Base-by-base conservation (phyloP, 208 protist species). In the Herpetomonas tarakana region DNA sequence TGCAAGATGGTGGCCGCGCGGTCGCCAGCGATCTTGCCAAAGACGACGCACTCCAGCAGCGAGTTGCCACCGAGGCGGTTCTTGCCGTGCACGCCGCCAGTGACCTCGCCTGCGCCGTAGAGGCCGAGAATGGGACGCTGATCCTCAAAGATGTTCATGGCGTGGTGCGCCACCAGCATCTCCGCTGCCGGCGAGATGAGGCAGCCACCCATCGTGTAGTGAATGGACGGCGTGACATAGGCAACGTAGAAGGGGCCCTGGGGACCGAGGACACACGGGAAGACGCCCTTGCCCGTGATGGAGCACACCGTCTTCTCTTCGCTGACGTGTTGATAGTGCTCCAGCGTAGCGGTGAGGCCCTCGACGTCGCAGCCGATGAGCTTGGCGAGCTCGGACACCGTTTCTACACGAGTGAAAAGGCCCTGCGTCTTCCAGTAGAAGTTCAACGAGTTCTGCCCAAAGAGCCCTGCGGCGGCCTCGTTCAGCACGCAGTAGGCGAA, bases 171-270 rank as follows among this genome's bases (percentile, higher is more conserved):
- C 35, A 63, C 62, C 45, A 97, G 79, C 44, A 98, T 74, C 52
- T 86, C 71, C 7, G 76, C 88, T 2, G 90, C 51, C 2, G 75
- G 46, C 50, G 88, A 88, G 62, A 99, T 96, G 41, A 69, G 53
- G 49, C 97, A 68, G 41, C 97, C 97, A 52, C 97, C 97, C 97
- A 98, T 98, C 9, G 82, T 96, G 86, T 99, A 99, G 78, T 99
- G 97, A 66, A 99, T 89, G 2, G 78, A 83, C 9, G 97, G 97
- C 19, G 93, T 98, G 35, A 98, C 81, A 63, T 85, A 78, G 29
- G 89, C 82, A 27, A 93, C 83, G 68, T 94, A 83, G 66, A 81
- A 92, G 28, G 74, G 76, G 24, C 82, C 81, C 41, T 83, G 47
- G 7, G 69, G 61, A 21, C 78, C 86, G n/a, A 85, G 12, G 28